These are phyloP conservation scores for Metschnikowia rubicola DNA, from an alignment of 805 yeast genomes.

Conservation along the genomic window DNA sequence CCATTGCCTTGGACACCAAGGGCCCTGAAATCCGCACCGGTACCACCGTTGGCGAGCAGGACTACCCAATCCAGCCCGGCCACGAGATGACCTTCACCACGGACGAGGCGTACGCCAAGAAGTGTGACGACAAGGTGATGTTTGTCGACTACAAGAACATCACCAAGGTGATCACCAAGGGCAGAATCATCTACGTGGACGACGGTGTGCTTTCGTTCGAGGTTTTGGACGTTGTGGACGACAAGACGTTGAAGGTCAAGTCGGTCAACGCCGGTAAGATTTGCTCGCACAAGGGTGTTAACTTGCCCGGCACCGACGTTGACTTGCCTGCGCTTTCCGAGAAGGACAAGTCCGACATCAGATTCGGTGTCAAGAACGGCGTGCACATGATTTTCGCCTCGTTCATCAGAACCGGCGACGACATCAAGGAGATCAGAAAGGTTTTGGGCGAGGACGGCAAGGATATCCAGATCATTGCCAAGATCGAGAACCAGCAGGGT, in stretches of 20 bases:
- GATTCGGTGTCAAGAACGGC: conserved; percentile 94
- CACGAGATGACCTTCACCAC: conserved; percentile 94
- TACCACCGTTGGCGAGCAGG: conserved; percentile 75
- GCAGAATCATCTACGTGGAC: conserved; percentile 90
- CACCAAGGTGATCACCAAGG: conserved; percentile 84
- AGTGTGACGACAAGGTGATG: conserved; percentile 78
- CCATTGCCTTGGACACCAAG: conserved; percentile 97
- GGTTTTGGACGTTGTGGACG: conserved; percentile 81
- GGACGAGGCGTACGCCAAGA: conserved; percentile 69
- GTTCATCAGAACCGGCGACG: conserved; percentile 92
- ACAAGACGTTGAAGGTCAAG: conserved; percentile 75
- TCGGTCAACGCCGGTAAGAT: conserved; percentile 94
- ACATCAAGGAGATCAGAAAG: conserved; percentile 83
- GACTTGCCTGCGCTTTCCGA: conserved; percentile 97
- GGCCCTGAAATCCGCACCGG: conserved; percentile 99
- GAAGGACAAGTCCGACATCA: conserved; percentile 89
- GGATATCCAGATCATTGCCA: conserved; percentile 92
- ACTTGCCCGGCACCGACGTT: conserved; percentile 98
- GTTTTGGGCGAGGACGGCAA: conserved; percentile 97
- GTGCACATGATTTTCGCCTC: conserved; percentile 99
- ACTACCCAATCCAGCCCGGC: conserved; percentile 77
- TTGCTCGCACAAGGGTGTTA: conserved; percentile 98
- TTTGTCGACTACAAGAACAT: conserved; percentile 93
- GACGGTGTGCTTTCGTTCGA: conserved; percentile 97
- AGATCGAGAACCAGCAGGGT: conserved; percentile 99